A percentile compares a stretch with the other conserved stretches of the same genome.
These are phyloP conservation scores for Trichophyton verrucosum DNA, from an alignment of 2,329 filamentous ascomycete genomes.

Conservation along the genomic window DNA sequence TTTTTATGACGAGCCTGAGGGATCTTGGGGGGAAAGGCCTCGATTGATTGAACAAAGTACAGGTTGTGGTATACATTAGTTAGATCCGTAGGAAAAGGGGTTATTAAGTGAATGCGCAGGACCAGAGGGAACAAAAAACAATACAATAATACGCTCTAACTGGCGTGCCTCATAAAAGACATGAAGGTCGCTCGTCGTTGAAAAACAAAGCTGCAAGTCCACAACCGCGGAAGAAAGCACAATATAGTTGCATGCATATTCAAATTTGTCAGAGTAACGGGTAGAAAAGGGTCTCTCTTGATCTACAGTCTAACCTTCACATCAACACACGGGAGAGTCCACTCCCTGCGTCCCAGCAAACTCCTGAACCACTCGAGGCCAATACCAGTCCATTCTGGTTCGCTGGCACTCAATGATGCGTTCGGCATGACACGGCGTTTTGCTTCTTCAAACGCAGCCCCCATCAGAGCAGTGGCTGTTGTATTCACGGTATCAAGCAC, in stretches of 20 bases:
- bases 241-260: background rate
- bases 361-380: slow-evolving; percentile 79
- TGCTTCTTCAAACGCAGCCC: slow-evolving; percentile 52
- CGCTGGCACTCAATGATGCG: slow-evolving; percentile 26
- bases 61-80: too few relatives aligned
- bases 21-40: too few relatives aligned
- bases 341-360: slow-evolving; percentile 69
- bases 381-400: slow-evolving; percentile 59
- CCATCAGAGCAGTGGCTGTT: slow-evolving; percentile 55
- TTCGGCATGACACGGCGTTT: slow-evolving; percentile 28
- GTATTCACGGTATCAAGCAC: slow-evolving; percentile 47
- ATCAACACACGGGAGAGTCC: slow-evolving; percentile 84
- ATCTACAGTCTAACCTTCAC: slow-evolving; percentile 64
- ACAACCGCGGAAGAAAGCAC: too few relatives aligned
- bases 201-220: background rate
- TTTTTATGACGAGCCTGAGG: too few relatives aligned
- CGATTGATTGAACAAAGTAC: too few relatives aligned
- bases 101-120: too few relatives aligned
- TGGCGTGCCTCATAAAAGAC: background rate
- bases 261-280: background rate
- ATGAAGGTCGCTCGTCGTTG: background rate
- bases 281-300: background rate
- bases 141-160: background rate
- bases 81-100: too few relatives aligned
- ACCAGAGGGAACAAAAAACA: background rate